Conservation (phyloP, 495 filamentous ascomycete genomes). For the Aspergillus sclerotioniger region DNA sequence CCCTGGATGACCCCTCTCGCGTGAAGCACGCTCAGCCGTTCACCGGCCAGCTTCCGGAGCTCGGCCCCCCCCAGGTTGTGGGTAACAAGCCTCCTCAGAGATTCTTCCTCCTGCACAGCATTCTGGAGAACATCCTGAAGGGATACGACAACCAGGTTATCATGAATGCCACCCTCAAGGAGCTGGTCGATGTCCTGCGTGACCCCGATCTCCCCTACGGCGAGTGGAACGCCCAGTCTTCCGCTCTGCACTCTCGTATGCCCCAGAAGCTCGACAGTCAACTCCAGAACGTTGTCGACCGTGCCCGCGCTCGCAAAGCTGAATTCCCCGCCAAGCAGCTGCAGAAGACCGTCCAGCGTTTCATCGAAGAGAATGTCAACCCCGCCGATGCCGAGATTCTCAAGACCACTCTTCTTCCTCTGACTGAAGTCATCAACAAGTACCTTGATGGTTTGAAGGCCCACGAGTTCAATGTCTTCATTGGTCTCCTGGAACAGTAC, state of each 20-base stretch:
- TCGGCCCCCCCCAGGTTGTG: conserved; percentile 80
- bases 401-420: conserved; percentile 70
- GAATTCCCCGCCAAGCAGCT: conserved; percentile 95
- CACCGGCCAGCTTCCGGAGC: conserved; percentile 82
- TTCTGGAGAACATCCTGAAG: conserved; percentile 83
- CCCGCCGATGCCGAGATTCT: conserved; percentile 67
- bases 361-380: conserved; percentile 82
- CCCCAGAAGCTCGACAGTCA: conserved; percentile 83
- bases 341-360: conserved; percentile 76
- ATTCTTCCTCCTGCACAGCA: conserved; percentile 72
- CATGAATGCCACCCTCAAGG: conserved; percentile 85
- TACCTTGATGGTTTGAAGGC: conserved; percentile 88
- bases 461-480: conserved; percentile 84
- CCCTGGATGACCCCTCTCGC: conserved; percentile 91
- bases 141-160: conserved; percentile 98
- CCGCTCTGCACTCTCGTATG: conserved; percentile 93
- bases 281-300: conserved; percentile 81
- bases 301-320: conserved; percentile 65
- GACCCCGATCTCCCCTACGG: conserved; percentile 90
- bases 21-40: conserved; percentile 98
- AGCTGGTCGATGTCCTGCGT: conserved; percentile 84
- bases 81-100: conserved; percentile 91
- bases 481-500: conserved; percentile 73
- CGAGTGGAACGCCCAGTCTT: conserved; percentile 93
- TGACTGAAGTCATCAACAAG: conserved; percentile 75